Conservation (phyloP, 441 rosid genomes). For the Jatropha multifida region DNA sequence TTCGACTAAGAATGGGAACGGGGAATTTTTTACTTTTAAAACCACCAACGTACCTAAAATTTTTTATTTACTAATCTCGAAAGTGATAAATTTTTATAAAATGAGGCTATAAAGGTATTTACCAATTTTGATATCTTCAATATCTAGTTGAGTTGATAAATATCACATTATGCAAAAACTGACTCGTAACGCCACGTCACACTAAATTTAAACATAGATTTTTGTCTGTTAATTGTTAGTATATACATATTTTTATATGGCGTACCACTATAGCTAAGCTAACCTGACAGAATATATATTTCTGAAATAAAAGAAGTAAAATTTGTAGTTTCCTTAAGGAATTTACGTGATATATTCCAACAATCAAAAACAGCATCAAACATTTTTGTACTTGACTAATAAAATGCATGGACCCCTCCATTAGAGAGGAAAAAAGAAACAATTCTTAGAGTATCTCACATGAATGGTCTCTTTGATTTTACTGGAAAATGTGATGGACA, state of each 20-base stretch:
- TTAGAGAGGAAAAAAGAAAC: not conserved
- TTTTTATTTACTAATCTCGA: no score
- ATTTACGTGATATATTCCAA: not conserved
- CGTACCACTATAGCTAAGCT: not conserved
- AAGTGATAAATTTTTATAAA: no score
- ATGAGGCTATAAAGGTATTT: no score
- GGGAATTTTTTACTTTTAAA: not conserved
- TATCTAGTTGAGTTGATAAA: no score
- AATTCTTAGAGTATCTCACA: not conserved
- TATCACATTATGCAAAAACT: no score
- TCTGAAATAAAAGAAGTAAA: not conserved
- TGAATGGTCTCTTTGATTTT: conserved; percentile 8
- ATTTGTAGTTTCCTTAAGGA: not conserved
- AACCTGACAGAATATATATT: not conserved
- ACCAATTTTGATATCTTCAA: no score
- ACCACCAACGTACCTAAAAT: no score
- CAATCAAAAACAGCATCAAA: not conserved
- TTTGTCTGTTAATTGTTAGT: no score
- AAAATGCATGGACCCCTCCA: conserved; percentile 5
- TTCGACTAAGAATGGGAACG: not conserved
- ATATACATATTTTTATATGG: not conserved
- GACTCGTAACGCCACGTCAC: no score
- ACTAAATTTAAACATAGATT: no score
- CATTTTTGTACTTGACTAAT: not conserved
- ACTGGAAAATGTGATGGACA: not conserved